Conservation (phyloP, 192 early-diverging fungal genomes). For the Backusella liffmaniae region DNA sequence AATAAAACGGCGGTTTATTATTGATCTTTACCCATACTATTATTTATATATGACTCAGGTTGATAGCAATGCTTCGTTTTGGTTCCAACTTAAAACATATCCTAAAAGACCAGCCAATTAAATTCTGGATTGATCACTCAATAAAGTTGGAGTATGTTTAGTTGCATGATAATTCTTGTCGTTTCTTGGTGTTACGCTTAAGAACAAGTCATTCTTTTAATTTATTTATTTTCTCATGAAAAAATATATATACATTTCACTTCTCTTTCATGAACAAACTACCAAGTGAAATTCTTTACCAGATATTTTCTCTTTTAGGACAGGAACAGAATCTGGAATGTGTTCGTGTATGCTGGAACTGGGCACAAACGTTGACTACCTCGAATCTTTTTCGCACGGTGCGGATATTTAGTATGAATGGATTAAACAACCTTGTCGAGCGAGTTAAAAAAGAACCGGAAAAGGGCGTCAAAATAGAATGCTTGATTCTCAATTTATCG, state of each 20-base stretch:
- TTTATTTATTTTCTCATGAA: background rate
- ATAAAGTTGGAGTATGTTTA: background rate
- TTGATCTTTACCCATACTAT: background rate
- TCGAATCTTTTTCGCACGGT: slow-evolving; percentile 2
- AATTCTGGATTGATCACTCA: background rate
- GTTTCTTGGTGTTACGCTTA: background rate
- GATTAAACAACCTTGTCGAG: background rate
- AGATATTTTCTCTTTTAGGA: background rate
- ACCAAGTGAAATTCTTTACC: background rate
- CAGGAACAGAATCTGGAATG: slow-evolving; percentile 2
- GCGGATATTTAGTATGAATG: background rate
- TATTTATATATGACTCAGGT: too few relatives aligned
- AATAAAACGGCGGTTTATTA: background rate
- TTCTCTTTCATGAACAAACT: background rate
- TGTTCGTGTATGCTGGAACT: background rate
- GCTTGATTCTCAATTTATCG: background rate
- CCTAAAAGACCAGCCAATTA: background rate
- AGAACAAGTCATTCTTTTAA: background rate
- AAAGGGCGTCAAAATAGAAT: background rate
- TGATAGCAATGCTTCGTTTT: background rate
- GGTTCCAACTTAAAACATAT: background rate
- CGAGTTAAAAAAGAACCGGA: background rate
- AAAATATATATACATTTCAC: background rate
- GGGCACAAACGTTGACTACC: background rate
- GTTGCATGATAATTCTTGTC: background rate